phyloP scores from a whole-genome alignment of 306 rosid species.

The Vigna radiata region DNA sequence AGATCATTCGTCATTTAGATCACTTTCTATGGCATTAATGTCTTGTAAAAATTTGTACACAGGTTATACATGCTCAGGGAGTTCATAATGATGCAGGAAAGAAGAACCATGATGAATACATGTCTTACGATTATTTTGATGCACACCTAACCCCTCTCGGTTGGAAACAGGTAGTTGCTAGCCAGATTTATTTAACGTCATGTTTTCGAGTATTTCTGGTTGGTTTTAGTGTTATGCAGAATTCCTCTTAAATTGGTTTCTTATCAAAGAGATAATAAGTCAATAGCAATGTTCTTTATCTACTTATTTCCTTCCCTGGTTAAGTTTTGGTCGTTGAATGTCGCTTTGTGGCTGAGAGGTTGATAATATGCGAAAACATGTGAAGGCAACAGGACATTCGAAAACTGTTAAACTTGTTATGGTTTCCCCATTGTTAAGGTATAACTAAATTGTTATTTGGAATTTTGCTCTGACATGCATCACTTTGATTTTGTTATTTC shows the following conservation, averaged over 20 bases:
- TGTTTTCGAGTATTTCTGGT: constrained; percentile 12
- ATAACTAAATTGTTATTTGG: too few relatives aligned
- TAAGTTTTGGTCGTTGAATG: constrained; percentile 1
- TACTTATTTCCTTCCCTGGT: constrained; percentile 8
- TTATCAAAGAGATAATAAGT: neutral
- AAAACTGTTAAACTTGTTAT: constrained; percentile 72
- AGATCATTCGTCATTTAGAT: neutral
- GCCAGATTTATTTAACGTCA: constrained; percentile 21
- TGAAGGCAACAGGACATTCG: constrained; percentile 64
- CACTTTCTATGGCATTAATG: constrained; percentile 3
- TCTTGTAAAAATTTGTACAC: constrained; percentile 31
- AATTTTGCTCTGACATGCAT: too few relatives aligned
- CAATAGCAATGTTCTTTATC: constrained; percentile 1
- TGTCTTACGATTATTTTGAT: constrained; percentile 69
- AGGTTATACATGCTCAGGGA: constrained; percentile 97
- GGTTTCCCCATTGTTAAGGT: constrained; percentile 86
- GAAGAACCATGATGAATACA: constrained; percentile 61
- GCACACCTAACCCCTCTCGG: constrained; percentile 85
- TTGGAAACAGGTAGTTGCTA: constrained; percentile 74
- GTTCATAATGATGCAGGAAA: constrained; percentile 81
- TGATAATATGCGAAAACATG: constrained; percentile 74
- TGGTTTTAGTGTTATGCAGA: neutral
- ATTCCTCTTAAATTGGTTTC: constrained; percentile 28
- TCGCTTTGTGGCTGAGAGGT: constrained; percentile 56
- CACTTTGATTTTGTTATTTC: too few relatives aligned